Base-by-base conservation (phyloP, 2,329 filamentous ascomycete genomes). In the Cytospora leucostoma region DNA sequence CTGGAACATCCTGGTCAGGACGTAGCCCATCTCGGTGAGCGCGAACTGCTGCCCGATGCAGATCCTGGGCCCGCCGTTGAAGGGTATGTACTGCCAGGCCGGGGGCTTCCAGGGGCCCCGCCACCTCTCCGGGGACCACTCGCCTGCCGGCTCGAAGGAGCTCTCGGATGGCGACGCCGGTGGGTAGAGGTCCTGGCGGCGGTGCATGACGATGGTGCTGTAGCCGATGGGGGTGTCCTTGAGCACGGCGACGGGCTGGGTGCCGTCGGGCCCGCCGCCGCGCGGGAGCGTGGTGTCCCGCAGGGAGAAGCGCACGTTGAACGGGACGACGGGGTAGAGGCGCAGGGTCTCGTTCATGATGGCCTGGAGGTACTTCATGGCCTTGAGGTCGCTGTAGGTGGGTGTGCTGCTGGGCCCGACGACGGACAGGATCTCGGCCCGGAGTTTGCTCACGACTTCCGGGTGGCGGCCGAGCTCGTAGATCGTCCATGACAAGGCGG, bases 41-140 rank as follows among this genome's bases (percentile, higher is more conserved):
- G 91, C 91, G 73, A 93, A 94, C 74, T 94, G 89, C 80, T 94
- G 89, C 1, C 90, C 89, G 64, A 93, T 85, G 74, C 90, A 91
- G 71, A 91, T 89, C 37, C 90, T 79, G 51, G 89, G 87, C 1
- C 89, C 89, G 12, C 88, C 88, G 72, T 91, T 92, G 75, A 92
- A 92, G 4, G 90, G 89, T 50, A 92, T 82, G 72, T 90, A 92
- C 66, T 88, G 83, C 85, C 88, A 91, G 0, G 85, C 84, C 70
- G 82, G 83, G 0, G 87, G 88, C 71, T 86, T 83, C 82, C 85
- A 85, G 68, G 75, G 66, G 56, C 75, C 27, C 27, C 27, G 76
- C 89, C 89, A 93, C 63, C 89, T 80, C 55, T 91, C 88, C 0
- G 90, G 90, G 64, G 79, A 80, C 75, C 87, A 92, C 38, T 78